Percentiles rank a stretch among this genome's conserved stretches.
phyloP scores from a whole-genome alignment of 305 asterid genomes.

The Fraxinus floribunda region DNA sequence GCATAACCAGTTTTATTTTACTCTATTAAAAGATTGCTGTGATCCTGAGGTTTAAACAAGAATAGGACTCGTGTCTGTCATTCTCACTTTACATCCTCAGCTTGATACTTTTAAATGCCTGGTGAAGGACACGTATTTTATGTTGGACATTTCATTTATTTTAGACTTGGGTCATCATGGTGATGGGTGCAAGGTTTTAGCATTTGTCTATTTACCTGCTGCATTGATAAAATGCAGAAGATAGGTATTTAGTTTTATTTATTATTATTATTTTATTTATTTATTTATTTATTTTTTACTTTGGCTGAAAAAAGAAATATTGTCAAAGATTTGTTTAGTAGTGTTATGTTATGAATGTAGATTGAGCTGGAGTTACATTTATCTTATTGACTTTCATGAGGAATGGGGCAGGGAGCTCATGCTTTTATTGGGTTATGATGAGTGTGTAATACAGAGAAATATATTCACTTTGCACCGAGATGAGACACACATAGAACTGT shows the following conservation, averaged over 20 bases:
- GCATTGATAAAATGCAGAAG: background rate
- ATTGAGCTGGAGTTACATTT: background rate
- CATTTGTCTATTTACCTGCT: background rate
- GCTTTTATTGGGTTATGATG: background rate
- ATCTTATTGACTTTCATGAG: background rate
- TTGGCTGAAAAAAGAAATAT: background rate
- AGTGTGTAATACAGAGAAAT: background rate
- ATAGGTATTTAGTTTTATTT: background rate
- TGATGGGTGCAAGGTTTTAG: background rate
- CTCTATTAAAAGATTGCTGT: background rate
- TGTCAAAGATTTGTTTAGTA: background rate
- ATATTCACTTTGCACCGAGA: background rate
- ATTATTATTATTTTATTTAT: background rate
- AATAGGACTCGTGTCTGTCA: background rate
- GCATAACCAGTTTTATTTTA: background rate
- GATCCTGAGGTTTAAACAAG: background rate
- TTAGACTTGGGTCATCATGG: background rate
- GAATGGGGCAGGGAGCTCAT: background rate
- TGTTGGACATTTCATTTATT: background rate
- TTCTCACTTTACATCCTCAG: background rate
- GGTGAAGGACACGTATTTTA: background rate
- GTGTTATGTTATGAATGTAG: background rate
- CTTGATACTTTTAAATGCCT: background rate
- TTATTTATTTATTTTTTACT: background rate
- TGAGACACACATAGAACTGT: background rate